Evolutionary conservation across 805 yeast species (phyloP).

Genomic region (Candida railenensis): DNA sequence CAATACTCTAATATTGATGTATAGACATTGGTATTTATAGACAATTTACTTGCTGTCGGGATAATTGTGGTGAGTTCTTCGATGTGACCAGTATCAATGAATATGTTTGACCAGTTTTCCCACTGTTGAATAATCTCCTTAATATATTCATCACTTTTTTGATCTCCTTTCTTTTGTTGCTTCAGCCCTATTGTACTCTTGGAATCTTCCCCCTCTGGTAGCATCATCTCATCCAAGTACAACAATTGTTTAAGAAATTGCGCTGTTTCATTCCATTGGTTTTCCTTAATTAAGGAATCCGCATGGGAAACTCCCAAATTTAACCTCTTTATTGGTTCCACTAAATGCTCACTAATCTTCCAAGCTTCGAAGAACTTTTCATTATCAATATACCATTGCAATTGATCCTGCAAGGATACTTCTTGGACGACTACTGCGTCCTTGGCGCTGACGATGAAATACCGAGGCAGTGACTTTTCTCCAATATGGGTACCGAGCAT

Average conservation of each 20-base stretch:
- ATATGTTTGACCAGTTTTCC: constrained; percentile 61
- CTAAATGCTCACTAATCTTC: constrained; percentile 64
- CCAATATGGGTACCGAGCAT: constrained; percentile 58
- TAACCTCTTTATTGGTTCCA: constrained; percentile 49
- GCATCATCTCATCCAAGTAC: constrained; percentile 15
- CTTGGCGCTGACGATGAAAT: constrained; percentile 72
- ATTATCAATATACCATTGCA: constrained; percentile 66
- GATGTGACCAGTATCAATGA: constrained; percentile 47
- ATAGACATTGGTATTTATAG: constrained; percentile 26
- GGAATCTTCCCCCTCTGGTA: constrained; percentile 26
- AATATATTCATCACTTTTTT: constrained; percentile 13
- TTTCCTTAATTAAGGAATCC: constrained; percentile 38
- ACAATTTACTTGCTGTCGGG: constrained; percentile 48
- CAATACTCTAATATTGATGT: constrained; percentile 46
- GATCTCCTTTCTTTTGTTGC: constrained; percentile 14
- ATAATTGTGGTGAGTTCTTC: constrained; percentile 49
- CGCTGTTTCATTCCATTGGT: constrained; percentile 59
- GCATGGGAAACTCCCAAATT: constrained; percentile 60
- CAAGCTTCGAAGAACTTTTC: constrained; percentile 68
- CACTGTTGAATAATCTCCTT: constrained; percentile 46
- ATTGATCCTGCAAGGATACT: constrained; percentile 65
- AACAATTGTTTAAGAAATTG: constrained; percentile 37
- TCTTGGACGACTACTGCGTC: constrained; percentile 80
- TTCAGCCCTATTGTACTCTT: constrained; percentile 26
- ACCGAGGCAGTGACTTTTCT: constrained; percentile 35